Percentiles rank a stretch among this genome's conserved stretches.
Evolutionary conservation across 176 grass and related monocot genomes (phyloP).

Genomic region (Thalia dealbata): DNA sequence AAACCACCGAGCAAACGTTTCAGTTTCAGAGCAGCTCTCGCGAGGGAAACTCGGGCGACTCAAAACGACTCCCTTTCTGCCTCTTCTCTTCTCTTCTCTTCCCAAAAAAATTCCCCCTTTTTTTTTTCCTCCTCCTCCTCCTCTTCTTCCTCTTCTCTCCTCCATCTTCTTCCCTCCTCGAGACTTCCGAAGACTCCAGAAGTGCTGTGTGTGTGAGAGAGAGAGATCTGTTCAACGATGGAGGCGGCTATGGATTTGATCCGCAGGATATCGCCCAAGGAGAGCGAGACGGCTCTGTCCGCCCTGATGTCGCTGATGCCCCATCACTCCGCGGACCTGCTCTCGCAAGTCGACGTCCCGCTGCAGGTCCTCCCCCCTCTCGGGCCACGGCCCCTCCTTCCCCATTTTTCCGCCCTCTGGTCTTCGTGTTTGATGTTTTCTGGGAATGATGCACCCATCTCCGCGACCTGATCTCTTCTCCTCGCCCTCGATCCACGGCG

Average conservation of each 20-base stretch:
- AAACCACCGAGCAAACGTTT: neutral
- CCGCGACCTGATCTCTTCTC: neutral
- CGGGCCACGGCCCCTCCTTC: neutral
- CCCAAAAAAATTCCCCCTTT: neutral
- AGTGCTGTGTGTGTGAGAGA: neutral
- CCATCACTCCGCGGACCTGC: conserved; percentile 91
- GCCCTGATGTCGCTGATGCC: conserved; percentile 83
- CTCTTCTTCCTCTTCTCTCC: neutral
- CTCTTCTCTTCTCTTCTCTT: neutral
- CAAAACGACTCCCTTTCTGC: neutral
- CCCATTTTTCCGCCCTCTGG: neutral
- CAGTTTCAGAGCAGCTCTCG: conserved; percentile 1
- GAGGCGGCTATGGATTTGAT: conserved; percentile 97
- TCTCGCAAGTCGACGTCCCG: conserved; percentile 95
- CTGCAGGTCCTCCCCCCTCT: conserved; percentile 48
- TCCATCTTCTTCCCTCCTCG: neutral
- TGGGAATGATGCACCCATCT: neutral
- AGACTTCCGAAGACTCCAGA: too few species aligned
- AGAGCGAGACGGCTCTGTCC: conserved; percentile 80
- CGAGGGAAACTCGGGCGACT: conserved; percentile 22
- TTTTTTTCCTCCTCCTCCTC: neutral
- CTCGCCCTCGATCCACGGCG: neutral
- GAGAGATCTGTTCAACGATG: conserved; percentile 28
- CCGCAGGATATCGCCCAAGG: conserved; percentile 83
- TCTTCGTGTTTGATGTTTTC: neutral